Base-by-base conservation (phyloP, 2,329 filamentous ascomycete genomes). In the Botrytis porri region DNA sequence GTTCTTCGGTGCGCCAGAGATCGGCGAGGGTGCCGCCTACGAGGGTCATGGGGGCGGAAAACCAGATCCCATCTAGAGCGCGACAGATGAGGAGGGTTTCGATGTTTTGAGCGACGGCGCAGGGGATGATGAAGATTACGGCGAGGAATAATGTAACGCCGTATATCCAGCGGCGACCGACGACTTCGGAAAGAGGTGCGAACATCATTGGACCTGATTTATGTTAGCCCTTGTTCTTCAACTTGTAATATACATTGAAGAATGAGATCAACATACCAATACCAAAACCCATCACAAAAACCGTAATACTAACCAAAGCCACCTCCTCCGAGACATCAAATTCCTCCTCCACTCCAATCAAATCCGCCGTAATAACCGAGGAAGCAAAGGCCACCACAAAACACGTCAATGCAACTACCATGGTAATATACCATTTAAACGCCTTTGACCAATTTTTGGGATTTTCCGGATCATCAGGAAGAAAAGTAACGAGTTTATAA, bases 11-110 rank as follows among this genome's bases (percentile, higher is more conserved):
- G 74, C 84, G 89, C 93, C 93, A 97, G n/a, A 96, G 82, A 83
- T 97, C 93, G 18, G 93, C 92, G 9, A 97, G 83, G 0, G 92
- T 95, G 14, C 93, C 93, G 61, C 93, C 93, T 14, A 95, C 93
- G 1, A 96, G 86, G 0, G 93, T 95, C 91, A 97, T 95, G 3
- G 93, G 93, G 0, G 93, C 93, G 18, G 91, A 94, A 80, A 95
- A 95, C 9, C 92, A 92, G 72, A 96, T 93, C 63, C 93, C 93
- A 75, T 94, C 93, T 74, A 97, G 92, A 63, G 90, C 85, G 75
- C 93, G 89, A 80, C 90, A 93, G 39, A 93, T 90, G 9, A 97
- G 84, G 12, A 97, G 86, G 0, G 93, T 96, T 35, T 83, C 87
- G 43, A 95, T 93, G 77, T 95, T 96, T 77, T 90, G 85, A 6